Evolutionary conservation across 352 stramenopile genomes (phyloP), one percentile per base, ranked within the genome.

Genomic region (Phytophthora pinifolia): DNA sequence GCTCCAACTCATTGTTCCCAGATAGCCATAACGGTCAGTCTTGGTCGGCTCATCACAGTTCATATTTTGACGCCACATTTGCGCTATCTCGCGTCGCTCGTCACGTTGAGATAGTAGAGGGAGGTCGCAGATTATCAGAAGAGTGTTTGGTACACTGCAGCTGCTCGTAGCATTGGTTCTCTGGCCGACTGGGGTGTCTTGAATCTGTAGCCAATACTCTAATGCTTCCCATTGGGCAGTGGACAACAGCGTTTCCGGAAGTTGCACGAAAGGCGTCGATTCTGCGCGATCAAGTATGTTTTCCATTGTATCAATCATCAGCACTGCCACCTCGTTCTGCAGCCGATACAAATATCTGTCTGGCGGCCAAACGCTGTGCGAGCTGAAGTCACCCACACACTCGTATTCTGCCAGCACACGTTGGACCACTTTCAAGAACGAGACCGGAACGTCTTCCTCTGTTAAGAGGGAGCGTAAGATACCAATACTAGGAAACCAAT

Each of bases 81-180:
- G 30, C n/a, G 13, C 55, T 12, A 59, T 49, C 18, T 62, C 41
- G 2, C 13, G 6, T n/a, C 46, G 38, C 51, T 59, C n/a, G 13
- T 17, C 29, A 48, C 34, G 7, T 17, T 59, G 31, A 27, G 46
- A 54, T 51, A 59, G 42, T 36, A 92, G 51, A 17, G 73, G 74
- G 0, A 70, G 13, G 29, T 89, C 79, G n/a, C 79, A 85, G 9
- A 88, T 54, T 39, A 92, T 58, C 0, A 86, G 39, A 17, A 82
- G 33, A 14, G 62, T 60, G 25, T 68, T 69, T 10, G n/a, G 32
- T 6, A 12, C 13, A 25, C 10, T 30, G 27, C 7, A 22, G 4
- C 6, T 33, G 13, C 15, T 45, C 20, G 6, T 32, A 22, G 42
- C 12, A 6, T 34, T 42, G 30, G 17, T 34, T n/a, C 36, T 8